phyloP scores from a whole-genome alignment of 805 yeast species.

The Metschnikowia noctiluminum region DNA sequence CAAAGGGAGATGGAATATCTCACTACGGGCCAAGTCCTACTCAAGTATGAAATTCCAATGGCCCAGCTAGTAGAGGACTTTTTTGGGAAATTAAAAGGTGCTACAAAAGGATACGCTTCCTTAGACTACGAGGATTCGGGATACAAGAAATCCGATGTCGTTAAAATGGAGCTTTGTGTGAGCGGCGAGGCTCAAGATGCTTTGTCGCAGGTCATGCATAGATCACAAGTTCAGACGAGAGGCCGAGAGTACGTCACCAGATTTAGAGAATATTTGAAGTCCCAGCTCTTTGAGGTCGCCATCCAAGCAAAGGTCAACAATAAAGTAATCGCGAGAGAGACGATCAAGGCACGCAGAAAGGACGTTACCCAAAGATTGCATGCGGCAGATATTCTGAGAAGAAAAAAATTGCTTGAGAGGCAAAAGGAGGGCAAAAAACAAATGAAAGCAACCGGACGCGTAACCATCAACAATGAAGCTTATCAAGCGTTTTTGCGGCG shows the following conservation, averaged over 20 bases:
- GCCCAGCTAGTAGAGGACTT: constrained; percentile 92
- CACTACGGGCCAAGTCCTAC: constrained; percentile 73
- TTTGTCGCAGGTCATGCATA: constrained; percentile 84
- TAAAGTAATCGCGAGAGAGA: constrained; percentile 84
- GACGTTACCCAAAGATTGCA: constrained; percentile 93
- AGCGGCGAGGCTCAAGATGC: constrained; percentile 92
- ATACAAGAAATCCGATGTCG: constrained; percentile 72
- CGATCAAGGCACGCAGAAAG: constrained; percentile 88
- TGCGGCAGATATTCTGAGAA: constrained; percentile 87
- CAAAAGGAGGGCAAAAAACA: constrained; percentile 93
- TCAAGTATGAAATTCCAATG: constrained; percentile 79
- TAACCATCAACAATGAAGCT: constrained; percentile 77
- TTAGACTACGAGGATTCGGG: constrained; percentile 94
- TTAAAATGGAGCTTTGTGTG: constrained; percentile 82
- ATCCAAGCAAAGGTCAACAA: constrained; percentile 85
- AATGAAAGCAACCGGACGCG: constrained; percentile 76
- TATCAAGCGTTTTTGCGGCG: constrained; percentile 76
- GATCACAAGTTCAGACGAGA: constrained; percentile 63
- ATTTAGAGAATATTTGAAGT: constrained; percentile 73
- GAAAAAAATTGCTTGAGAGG: constrained; percentile 80
- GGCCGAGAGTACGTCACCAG: constrained; percentile 83
- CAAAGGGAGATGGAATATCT: constrained; percentile 78
- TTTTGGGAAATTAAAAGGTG: constrained; percentile 87
- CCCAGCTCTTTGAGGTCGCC: constrained; percentile 87
- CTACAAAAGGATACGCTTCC: constrained; percentile 90